Conservation (phyloP, 2,329 filamentous ascomycete genomes). For the Fusarium newnesense region DNA sequence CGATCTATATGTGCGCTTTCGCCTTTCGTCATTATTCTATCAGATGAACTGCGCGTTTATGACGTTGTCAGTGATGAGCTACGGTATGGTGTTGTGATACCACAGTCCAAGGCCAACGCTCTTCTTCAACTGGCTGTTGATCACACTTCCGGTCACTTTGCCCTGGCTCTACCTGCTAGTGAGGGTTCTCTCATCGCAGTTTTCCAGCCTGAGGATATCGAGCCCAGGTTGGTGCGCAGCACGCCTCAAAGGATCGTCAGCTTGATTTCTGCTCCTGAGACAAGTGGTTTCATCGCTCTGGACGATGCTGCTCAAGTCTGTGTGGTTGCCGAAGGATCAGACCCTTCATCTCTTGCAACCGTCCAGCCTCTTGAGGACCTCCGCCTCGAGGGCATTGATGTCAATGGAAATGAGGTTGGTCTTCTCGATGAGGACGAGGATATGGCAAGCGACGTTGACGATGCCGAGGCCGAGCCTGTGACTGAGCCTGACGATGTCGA, state of each 20-base stretch:
- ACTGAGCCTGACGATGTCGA: constrained; percentile 58
- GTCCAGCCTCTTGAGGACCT: constrained; percentile 67
- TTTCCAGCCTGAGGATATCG: constrained; percentile 70
- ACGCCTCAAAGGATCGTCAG: constrained; percentile 71
- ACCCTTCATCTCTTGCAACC: constrained; percentile 61
- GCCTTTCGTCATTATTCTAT: constrained; percentile 79
- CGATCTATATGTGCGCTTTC: constrained; percentile 77
- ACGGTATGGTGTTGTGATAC: constrained; percentile 71
- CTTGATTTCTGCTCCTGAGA: constrained; percentile 70
- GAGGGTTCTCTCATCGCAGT: constrained; percentile 69
- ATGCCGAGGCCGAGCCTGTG: constrained; percentile 49
- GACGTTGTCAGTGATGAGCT: constrained; percentile 84
- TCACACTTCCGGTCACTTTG: constrained; percentile 70
- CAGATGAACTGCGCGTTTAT: constrained; percentile 79
- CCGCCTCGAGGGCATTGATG: constrained; percentile 55
- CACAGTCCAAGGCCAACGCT: constrained; percentile 53
- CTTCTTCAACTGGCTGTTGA: constrained; percentile 79
- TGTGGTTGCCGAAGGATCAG: constrained; percentile 68
- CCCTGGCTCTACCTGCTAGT: constrained; percentile 64
- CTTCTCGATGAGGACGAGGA: constrained; percentile 55
- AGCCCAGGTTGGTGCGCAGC: constrained; percentile 68
- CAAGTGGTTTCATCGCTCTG: constrained; percentile 78
- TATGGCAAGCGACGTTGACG: constrained; percentile 56
- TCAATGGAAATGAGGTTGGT: constrained; percentile 41
- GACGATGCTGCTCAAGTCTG: constrained; percentile 81